Evolutionary conservation across 2,329 filamentous ascomycete species (phyloP).

Genomic region (Berkeleyomyces basicola): DNA sequence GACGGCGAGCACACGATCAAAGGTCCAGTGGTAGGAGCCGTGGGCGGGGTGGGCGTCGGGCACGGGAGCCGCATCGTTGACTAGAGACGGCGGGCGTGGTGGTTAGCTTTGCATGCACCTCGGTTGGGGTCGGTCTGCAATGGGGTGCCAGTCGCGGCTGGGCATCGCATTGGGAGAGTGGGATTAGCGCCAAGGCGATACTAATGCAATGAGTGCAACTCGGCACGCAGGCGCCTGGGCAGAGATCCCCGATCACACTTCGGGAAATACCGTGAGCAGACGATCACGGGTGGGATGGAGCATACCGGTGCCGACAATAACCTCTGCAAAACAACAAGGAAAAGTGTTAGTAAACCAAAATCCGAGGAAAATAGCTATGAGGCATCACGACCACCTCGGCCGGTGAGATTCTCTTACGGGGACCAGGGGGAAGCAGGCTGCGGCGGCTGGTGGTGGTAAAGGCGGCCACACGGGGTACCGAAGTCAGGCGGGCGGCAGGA

Average conservation of each 20-base stretch:
- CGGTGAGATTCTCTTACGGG: constrained; percentile 44
- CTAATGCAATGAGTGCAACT: neutral
- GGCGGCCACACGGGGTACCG: constrained; percentile 42
- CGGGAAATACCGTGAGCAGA: neutral
- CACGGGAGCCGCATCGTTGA: constrained; percentile 72
- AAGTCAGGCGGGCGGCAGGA: constrained; percentile 19
- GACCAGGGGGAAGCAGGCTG: constrained; percentile 64
- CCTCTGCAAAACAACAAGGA: constrained; percentile 34
- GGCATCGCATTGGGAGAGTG: too few relatives aligned
- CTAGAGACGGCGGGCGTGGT: constrained; percentile 24
- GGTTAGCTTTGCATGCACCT: constrained; percentile 5
- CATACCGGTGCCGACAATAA: constrained; percentile 58
- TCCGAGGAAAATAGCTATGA: neutral
- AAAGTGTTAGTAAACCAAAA: constrained; percentile 26
- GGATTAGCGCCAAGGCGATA: too few relatives aligned
- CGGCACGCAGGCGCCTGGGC: neutral
- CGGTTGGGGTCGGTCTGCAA: neutral
- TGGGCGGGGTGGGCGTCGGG: constrained; percentile 59
- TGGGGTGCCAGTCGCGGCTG: too few relatives aligned
- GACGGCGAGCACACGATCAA: constrained; percentile 71
- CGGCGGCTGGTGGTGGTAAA: constrained; percentile 74
- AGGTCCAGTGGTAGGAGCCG: constrained; percentile 97
- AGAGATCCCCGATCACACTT: neutral
- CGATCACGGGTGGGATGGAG: constrained; percentile 1
- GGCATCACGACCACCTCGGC: neutral